Evolutionary conservation across 352 stramenopile genomes (phyloP).

Genomic region (Phytophthora agathidicida): DNA sequence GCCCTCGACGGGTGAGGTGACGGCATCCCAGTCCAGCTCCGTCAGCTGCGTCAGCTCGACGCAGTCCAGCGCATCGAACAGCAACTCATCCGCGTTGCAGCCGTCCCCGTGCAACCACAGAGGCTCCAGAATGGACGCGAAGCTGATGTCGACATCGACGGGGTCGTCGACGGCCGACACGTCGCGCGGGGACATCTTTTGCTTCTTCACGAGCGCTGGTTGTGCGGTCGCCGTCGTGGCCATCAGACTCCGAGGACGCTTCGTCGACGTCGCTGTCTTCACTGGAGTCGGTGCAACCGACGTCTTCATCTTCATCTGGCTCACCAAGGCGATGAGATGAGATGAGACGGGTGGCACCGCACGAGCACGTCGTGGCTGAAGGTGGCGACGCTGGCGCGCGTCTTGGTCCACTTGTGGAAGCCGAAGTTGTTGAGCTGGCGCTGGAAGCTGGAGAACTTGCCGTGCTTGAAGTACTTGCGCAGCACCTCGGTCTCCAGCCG

Average conservation of each 20-base stretch:
- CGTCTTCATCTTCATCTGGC: conserved; percentile 16
- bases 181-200: conserved; percentile 26
- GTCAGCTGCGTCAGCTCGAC: conserved; percentile 18
- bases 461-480: conserved; percentile 85
- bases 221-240: not conserved
- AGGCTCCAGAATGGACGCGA: not conserved
- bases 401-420: conserved; percentile 88
- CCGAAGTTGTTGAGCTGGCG: conserved; percentile 93
- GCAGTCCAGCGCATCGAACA: conserved; percentile 10
- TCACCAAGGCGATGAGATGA: conserved; percentile 8
- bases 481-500: conserved; percentile 62
- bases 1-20: not conserved
- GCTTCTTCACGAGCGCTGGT: conserved; percentile 2
- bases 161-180: conserved; percentile 6
- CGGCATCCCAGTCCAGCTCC: conserved; percentile 23
- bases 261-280: not conserved
- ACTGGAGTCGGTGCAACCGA: not conserved
- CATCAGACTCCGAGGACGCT: conserved; percentile 10
- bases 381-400: conserved; percentile 60
- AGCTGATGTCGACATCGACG: not conserved
- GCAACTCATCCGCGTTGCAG: conserved; percentile 4
- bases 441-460: conserved; percentile 90
- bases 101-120: conserved; percentile 1
- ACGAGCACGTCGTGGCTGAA: conserved; percentile 69
- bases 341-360: conserved; percentile 40